phyloP scores from a whole-genome alignment of 2,329 filamentous ascomycete genomes.

The Colletotrichum tabaci region DNA sequence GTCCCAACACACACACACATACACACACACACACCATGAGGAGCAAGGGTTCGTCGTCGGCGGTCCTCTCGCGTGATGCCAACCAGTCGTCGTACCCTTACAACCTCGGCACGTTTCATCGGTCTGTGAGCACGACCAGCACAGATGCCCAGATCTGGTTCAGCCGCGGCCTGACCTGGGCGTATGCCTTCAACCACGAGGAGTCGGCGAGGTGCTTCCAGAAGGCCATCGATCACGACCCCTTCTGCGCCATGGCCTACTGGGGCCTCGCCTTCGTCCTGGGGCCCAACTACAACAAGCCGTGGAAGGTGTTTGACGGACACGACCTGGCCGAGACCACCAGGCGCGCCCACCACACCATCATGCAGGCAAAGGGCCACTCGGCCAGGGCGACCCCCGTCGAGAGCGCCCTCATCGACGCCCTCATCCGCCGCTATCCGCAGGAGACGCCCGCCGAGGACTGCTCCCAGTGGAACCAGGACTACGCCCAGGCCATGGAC shows the following conservation, averaged over 20 bases:
- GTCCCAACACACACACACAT: background rate
- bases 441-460: conserved; percentile 62
- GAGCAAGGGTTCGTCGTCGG: conserved; percentile 33
- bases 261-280: conserved; percentile 81
- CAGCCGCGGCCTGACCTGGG: conserved; percentile 80
- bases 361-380: conserved; percentile 58
- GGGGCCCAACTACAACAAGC: conserved; percentile 84
- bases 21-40: conserved; percentile 17
- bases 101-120: conserved; percentile 72
- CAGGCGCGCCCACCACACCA: conserved; percentile 61
- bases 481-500: conserved; percentile 65
- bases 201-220: conserved; percentile 78
- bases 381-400: conserved; percentile 58
- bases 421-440: conserved; percentile 75
- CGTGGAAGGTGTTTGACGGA: conserved; percentile 79
- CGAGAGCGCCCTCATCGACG: conserved; percentile 75
- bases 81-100: conserved; percentile 64
- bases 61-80: conserved; percentile 15
- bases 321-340: conserved; percentile 70
- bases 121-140: conserved; percentile 68
- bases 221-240: conserved; percentile 68
- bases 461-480: conserved; percentile 68
- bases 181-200: conserved; percentile 83
- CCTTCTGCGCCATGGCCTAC: conserved; percentile 72
- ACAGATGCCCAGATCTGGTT: conserved; percentile 76